phyloP scores from a whole-genome alignment of 768 basidiomycete species.

The Pleurotus giganteus region DNA sequence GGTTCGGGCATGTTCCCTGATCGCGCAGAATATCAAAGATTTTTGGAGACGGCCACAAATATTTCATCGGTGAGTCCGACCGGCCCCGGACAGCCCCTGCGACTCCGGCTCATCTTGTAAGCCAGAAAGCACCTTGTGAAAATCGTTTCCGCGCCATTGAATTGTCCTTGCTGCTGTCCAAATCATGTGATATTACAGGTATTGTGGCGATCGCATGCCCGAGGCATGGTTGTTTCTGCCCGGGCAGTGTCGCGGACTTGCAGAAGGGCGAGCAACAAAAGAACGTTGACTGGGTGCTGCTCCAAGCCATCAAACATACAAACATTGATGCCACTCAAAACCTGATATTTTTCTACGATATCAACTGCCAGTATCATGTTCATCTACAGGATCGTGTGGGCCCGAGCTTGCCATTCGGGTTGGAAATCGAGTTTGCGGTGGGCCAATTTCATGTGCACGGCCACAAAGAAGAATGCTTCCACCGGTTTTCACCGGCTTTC shows the following conservation, averaged over 20 bases:
- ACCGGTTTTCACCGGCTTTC: conserved; percentile 17
- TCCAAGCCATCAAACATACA: conserved; percentile 12
- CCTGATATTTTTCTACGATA: conserved; percentile 13
- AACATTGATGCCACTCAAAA: conserved; percentile 13
- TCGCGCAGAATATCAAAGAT: neutral
- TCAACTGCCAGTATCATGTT: conserved; percentile 17
- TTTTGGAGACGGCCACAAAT: neutral
- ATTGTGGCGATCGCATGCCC: conserved; percentile 10
- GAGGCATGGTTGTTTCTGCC: conserved; percentile 17
- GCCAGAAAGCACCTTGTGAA: neutral
- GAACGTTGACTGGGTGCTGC: conserved; percentile 18
- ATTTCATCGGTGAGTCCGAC: neutral
- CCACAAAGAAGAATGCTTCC: conserved; percentile 21
- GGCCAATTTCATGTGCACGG: conserved; percentile 24
- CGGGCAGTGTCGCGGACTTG: conserved; percentile 15
- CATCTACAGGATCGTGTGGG: conserved; percentile 10
- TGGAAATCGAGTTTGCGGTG: conserved; percentile 16
- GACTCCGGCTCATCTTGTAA: neutral
- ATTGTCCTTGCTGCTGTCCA: neutral
- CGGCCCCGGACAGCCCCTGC: too few species aligned
- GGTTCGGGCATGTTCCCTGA: neutral
- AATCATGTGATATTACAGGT: conserved; percentile 13
- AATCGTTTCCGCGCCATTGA: neutral
- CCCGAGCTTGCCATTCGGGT: neutral
- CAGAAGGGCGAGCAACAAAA: conserved; percentile 22